Evolutionary conservation across 176 grass and related monocot species (phyloP).

Genomic region (Alloteropsis semialata): DNA sequence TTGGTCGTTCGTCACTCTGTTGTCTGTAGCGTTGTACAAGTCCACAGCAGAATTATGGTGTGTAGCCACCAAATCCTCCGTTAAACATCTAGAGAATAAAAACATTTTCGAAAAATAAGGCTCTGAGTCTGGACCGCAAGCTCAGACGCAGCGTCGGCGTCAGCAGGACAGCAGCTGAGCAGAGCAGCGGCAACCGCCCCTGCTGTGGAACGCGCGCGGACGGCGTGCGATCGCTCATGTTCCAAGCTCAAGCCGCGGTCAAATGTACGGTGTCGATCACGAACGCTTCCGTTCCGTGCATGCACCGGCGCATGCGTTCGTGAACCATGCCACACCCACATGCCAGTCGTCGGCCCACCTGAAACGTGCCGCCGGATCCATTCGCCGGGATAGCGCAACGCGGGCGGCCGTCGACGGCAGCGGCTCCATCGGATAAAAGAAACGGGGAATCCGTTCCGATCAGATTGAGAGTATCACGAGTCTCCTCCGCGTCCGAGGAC

Average conservation of each 20-base stretch:
- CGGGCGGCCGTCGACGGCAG: not conserved
- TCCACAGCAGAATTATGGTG: not conserved
- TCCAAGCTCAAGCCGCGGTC: not conserved
- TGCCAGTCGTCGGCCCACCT: not conserved
- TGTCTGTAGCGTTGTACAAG: not conserved
- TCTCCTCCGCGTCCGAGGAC: not conserved
- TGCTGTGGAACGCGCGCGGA: no score
- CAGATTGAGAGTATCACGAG: not conserved
- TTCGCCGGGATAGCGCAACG: not conserved
- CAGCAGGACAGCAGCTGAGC: not conserved
- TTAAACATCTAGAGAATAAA: not conserved
- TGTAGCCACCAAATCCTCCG: constrained; percentile 1
- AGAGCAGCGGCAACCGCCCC: no score
- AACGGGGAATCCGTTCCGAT: not conserved
- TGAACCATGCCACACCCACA: not conserved
- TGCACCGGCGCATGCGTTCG: not conserved
- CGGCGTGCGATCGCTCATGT: not conserved
- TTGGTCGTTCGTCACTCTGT: not conserved
- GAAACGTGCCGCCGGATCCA: not conserved
- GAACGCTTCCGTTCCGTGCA: not conserved
- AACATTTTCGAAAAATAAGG: not conserved
- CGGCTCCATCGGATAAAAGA: not conserved
- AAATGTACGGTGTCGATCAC: not conserved
- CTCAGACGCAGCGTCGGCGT: not conserved
- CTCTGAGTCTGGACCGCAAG: not conserved